phyloP scores from a whole-genome alignment of 805 yeast species.

The Clavispora asparagi region DNA sequence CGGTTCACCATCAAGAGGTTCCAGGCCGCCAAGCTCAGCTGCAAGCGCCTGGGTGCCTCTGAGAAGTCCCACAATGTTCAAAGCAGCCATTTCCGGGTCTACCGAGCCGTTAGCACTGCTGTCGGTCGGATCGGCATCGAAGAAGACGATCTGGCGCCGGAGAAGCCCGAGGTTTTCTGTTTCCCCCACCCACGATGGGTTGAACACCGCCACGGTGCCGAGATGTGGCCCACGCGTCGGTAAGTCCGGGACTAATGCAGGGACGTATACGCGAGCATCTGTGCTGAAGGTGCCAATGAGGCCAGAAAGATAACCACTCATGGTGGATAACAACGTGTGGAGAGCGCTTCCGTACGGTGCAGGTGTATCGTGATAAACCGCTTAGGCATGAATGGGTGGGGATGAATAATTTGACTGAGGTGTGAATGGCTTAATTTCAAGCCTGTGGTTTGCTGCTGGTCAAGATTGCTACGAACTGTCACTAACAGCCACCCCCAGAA shows the following conservation, averaged over 20 bases:
- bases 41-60: constrained; percentile 33
- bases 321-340: constrained; percentile 3
- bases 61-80: constrained; percentile 30
- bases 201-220: constrained; percentile 26
- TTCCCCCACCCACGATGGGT: constrained; percentile 22
- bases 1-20: background rate
- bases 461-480: too few relatives aligned
- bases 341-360: background rate
- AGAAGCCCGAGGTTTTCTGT: constrained; percentile 27
- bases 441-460: too few relatives aligned
- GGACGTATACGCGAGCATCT: background rate
- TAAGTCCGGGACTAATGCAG: background rate
- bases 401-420: too few relatives aligned
- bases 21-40: constrained; percentile 15
- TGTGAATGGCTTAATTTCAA: too few relatives aligned
- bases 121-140: constrained; percentile 13
- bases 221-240: constrained; percentile 6
- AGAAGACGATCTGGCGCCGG: constrained; percentile 29
- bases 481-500: too few relatives aligned
- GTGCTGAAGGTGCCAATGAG: constrained; percentile 23
- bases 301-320: constrained; percentile 28
- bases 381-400: too few relatives aligned
- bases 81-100: constrained; percentile 16
- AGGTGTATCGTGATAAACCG: too few relatives aligned
- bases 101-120: constrained; percentile 1